These are phyloP conservation scores for Geotrichum fermentans DNA, from an alignment of 1,139 yeast species.

Conservation along the genomic window DNA sequence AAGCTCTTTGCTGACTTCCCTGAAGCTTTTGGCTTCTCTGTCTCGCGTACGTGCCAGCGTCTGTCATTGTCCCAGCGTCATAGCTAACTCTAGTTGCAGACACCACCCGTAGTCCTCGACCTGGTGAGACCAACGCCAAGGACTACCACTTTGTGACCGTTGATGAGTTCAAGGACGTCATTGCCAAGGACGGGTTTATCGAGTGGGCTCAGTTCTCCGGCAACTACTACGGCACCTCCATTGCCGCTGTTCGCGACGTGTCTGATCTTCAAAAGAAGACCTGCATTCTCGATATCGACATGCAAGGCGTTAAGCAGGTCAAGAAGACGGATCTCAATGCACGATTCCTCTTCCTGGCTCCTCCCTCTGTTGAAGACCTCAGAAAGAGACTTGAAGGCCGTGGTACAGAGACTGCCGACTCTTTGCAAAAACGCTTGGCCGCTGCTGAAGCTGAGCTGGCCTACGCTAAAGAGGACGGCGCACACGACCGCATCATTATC, in stretches of 20 bases:
- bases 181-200: slow-evolving; percentile 69
- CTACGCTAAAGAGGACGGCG: slow-evolving; percentile 77
- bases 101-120: slow-evolving; percentile 88
- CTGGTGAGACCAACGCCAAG: slow-evolving; percentile 82
- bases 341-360: slow-evolving; percentile 79
- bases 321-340: slow-evolving; percentile 80
- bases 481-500: slow-evolving; percentile 83
- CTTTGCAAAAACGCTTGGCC: slow-evolving; percentile 71
- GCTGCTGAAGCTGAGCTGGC: slow-evolving; percentile 89
- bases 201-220: slow-evolving; percentile 99
- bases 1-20: slow-evolving; percentile 88
- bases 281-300: slow-evolving; percentile 93
- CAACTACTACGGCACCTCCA: slow-evolving; percentile 91
- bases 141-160: slow-evolving; percentile 84
- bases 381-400: slow-evolving; percentile 72
- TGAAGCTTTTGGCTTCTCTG: slow-evolving; percentile 83
- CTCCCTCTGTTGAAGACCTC: slow-evolving; percentile 81
- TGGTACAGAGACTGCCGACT: slow-evolving; percentile 90
- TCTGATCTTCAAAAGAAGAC: slow-evolving; percentile 49
- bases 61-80: no score
- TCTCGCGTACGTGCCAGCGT: slow-evolving; percentile 54
- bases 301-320: slow-evolving; percentile 96
- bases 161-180: slow-evolving; percentile 70
- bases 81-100: slow-evolving; percentile 39
- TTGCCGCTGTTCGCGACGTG: slow-evolving; percentile 77